phyloP scores from a whole-genome alignment of 441 rosid species.

The Adansonia gregorii region DNA sequence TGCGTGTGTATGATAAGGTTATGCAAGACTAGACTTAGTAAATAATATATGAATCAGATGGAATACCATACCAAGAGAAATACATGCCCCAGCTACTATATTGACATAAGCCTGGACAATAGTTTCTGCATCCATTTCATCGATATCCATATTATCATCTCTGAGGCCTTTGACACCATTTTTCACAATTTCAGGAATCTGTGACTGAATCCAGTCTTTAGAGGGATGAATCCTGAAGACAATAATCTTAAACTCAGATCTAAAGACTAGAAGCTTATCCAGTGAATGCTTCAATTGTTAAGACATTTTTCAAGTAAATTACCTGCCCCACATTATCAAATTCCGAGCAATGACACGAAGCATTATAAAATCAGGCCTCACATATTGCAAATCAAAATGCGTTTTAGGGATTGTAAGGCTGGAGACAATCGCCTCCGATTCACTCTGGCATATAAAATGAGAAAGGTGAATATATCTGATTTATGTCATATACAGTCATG shows the following conservation, averaged over 20 bases:
- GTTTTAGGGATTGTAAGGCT: conserved; percentile 89
- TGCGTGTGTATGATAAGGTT: not conserved
- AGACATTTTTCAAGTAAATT: conserved; percentile 22
- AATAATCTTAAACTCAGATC: conserved; percentile 31
- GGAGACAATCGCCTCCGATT: conserved; percentile 74
- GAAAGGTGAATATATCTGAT: conserved; percentile 25
- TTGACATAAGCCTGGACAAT: conserved; percentile 91
- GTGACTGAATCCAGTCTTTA: conserved; percentile 83
- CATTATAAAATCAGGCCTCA: conserved; percentile 98
- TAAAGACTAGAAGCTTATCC: conserved; percentile 18
- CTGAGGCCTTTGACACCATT: conserved; percentile 62
- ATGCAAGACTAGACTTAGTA: conserved; percentile 6
- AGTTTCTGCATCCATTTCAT: conserved; percentile 85
- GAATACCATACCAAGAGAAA: conserved; percentile 76
- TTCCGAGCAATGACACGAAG: conserved; percentile 97
- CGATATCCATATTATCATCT: conserved; percentile 67
- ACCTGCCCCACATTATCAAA: conserved; percentile 98
- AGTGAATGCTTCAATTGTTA: not conserved
- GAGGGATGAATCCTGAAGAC: conserved; percentile 78
- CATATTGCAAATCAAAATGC: conserved; percentile 78
- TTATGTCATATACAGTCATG: not conserved
- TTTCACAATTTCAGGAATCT: conserved; percentile 84
- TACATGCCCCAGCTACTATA: conserved; percentile 93
- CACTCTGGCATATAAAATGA: conserved; percentile 64
- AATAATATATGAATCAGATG: conserved; percentile 11